These are phyloP conservation scores for Microthlaspi erraticum DNA, from an alignment of 345 rosid species.

Conservation along the genomic window DNA sequence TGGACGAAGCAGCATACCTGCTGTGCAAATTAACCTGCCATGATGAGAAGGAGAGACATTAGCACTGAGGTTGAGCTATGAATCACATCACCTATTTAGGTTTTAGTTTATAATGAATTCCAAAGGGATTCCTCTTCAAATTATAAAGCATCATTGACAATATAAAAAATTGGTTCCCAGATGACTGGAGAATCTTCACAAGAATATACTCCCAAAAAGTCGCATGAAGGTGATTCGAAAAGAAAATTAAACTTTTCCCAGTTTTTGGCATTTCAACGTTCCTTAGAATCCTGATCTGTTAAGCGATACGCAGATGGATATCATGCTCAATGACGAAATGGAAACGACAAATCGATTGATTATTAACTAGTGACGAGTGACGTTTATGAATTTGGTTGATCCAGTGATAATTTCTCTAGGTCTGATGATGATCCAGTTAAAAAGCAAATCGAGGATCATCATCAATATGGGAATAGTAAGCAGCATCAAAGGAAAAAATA, in stretches of 20 bases:
- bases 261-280: neutral
- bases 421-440: neutral
- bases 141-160: neutral
- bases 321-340: neutral
- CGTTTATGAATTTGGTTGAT: neutral
- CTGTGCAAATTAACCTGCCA: conserved; percentile 54
- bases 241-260: neutral
- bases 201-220: neutral
- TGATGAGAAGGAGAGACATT: neutral
- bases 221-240: neutral
- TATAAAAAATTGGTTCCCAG: neutral
- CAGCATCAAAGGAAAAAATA: neutral
- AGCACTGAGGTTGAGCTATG: neutral
- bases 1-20: conserved; percentile 50
- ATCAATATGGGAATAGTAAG: neutral
- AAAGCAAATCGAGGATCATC: neutral
- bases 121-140: neutral
- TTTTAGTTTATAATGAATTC: neutral
- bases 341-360: neutral
- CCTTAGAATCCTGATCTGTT: conserved; percentile 15
- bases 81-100: neutral
- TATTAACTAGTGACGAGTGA: neutral
- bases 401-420: neutral
- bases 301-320: neutral
- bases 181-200: conserved; percentile 30